These are phyloP conservation scores for Rhododendron griersonianum DNA, from an alignment of 148 eudicot species.

Conservation along the genomic window DNA sequence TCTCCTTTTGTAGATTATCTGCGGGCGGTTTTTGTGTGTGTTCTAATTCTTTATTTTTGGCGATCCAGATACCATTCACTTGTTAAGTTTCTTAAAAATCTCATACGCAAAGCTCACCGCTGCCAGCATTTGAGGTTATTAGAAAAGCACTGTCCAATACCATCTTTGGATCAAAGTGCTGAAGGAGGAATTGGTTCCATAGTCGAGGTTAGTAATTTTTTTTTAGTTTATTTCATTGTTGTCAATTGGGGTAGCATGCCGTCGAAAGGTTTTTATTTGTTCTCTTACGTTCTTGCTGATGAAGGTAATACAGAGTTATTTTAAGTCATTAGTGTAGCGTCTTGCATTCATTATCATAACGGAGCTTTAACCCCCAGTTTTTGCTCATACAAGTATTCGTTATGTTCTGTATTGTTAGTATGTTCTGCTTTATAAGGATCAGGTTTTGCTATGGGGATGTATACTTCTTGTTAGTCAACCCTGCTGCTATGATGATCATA, in stretches of 20 bases:
- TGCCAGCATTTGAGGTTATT: constrained; percentile 49
- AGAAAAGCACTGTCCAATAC: constrained; percentile 65
- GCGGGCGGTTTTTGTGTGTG: background rate
- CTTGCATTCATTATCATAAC: background rate
- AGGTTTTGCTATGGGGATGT: background rate
- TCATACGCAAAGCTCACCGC: constrained; percentile 41
- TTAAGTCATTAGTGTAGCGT: background rate
- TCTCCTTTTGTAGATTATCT: background rate
- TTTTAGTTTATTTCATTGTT: background rate
- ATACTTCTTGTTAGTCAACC: background rate
- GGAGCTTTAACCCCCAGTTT: background rate
- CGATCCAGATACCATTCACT: constrained; percentile 64
- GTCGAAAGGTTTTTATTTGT: background rate
- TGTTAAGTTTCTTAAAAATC: constrained; percentile 46
- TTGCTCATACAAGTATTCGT: background rate
- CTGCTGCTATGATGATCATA: background rate
- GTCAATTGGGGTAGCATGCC: background rate
- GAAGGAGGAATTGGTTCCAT: constrained; percentile 12
- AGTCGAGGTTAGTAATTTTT: constrained; percentile 29
- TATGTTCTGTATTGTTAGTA: background rate
- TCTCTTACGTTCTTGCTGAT: background rate
- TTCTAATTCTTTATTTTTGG: background rate
- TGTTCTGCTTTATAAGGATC: background rate
- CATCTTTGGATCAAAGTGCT: constrained; percentile 22
- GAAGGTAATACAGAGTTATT: background rate